phyloP scores from a whole-genome alignment of 1,284 basidiomycete species.

The Kwoniella shivajii region DNA sequence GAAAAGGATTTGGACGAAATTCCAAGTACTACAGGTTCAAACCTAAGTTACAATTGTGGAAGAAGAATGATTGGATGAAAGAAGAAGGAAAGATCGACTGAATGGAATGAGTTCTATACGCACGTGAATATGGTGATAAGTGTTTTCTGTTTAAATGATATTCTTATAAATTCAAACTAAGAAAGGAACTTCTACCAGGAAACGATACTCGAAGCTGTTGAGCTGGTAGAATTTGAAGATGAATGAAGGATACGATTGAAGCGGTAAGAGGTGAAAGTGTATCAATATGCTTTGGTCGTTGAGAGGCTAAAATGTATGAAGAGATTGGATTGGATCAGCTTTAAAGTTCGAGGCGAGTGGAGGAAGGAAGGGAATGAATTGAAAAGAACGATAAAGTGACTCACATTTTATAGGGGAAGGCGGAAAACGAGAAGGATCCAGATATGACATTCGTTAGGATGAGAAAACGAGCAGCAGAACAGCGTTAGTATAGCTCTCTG shows the following conservation, averaged over 20 bases:
- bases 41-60: too few species aligned
- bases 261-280: background rate
- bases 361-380: background rate
- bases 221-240: background rate
- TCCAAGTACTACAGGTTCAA: too few species aligned
- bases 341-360: background rate
- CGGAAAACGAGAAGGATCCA: background rate
- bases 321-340: too few species aligned
- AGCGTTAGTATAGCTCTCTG: too few species aligned
- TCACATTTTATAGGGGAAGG: background rate
- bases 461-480: background rate
- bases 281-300: too few species aligned
- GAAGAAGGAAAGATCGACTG: too few species aligned
- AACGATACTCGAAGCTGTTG: too few species aligned
- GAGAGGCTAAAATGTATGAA: too few species aligned
- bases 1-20: background rate
- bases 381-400: background rate
- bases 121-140: conserved; percentile 16
- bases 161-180: background rate
- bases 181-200: too few species aligned
- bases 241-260: background rate
- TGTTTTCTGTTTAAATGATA: conserved; percentile 1
- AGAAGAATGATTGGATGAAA: background rate
- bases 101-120: conserved; percentile 1
- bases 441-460: background rate